These are phyloP conservation scores for Mycena metata DNA, from an alignment of 768 basidiomycete genomes.

Conservation along the genomic window DNA sequence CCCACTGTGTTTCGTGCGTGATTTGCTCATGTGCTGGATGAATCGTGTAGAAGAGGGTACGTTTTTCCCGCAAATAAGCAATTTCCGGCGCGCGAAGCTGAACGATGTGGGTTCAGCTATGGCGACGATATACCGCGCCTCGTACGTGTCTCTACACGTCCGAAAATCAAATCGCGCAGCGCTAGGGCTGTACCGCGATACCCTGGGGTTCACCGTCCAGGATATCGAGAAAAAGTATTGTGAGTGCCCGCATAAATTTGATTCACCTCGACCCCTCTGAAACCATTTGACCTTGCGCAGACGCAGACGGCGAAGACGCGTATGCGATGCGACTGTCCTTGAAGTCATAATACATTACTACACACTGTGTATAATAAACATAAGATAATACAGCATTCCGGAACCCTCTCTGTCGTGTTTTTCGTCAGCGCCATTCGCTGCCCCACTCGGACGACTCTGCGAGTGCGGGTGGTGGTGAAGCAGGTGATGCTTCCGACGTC, in stretches of 20 bases:
- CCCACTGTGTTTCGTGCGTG: slow-evolving; percentile 1
- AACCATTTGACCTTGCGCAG: slow-evolving; percentile 60
- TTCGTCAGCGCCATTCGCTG: slow-evolving; percentile 24
- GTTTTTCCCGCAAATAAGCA: neutral
- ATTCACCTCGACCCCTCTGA: neutral
- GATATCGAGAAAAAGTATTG: slow-evolving; percentile 94
- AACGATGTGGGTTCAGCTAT: slow-evolving; percentile 70
- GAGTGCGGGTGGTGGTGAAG: neutral
- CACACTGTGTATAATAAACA: slow-evolving; percentile 20
- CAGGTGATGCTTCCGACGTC: too few relatives aligned
- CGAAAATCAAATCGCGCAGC: slow-evolving; percentile 97
- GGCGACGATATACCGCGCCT: slow-evolving; percentile 86
- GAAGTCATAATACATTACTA: slow-evolving; percentile 44
- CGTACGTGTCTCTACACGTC: slow-evolving; percentile 94
- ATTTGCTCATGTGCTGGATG: neutral
- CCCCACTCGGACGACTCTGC: slow-evolving; percentile 22
- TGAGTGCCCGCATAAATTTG: slow-evolving; percentile 50
- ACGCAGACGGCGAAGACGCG: slow-evolving; percentile 96
- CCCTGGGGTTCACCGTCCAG: slow-evolving; percentile 90
- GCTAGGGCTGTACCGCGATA: slow-evolving; percentile 88
- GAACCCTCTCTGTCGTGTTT: neutral
- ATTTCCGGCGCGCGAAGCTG: neutral
- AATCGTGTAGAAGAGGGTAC: slow-evolving; percentile 27
- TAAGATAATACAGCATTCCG: slow-evolving; percentile 31
- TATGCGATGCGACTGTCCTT: slow-evolving; percentile 89